Base-by-base conservation (phyloP, 75 land plant genomes). In the Pinus taeda region DNA sequence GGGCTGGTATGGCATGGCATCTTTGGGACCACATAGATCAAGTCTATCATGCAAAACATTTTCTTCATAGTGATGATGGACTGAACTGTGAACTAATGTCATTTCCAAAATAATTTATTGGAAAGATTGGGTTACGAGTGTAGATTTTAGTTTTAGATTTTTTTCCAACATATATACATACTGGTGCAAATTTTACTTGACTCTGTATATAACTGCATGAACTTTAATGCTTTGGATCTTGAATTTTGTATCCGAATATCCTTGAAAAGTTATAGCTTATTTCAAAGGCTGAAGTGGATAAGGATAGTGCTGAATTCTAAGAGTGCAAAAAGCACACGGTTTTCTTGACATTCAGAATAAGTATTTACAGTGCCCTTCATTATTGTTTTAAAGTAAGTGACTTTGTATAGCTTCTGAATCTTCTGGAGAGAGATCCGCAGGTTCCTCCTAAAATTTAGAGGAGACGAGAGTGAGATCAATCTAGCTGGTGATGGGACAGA, bases 381-480 rank as follows among this genome's bases (percentile, higher is more conserved):
- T 30, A 30, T 30, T 30, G 33, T 30, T 30, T 30, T 30, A 30
- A 30, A 30, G 33, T 30, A 30, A 30, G 33, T 30, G 12, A 66
- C 37, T 33, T 15, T 20, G n/a, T 17, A 37, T 66, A 66, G 45
- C 71, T 66, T 36, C 71, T 66, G n/a, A 66, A 36, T 66, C 45
- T 33, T 66, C 20, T 66, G 3, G 71, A 65, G 71, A 66, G 71
- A 37, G 18, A 14, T 57, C 49, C 75, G 64, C 89, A 95, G 98
- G 98, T 90, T 95, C 81, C 89, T 96, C 49, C 83, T 96, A 4
- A 90, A 85, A 76, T 89, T 96, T 77, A 88, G 84, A 21, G 99
- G 99, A 18, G 84, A 90, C 53, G 99, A 96, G 3, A 88, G 87
- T 59, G 99, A 96, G 81, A 88, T 96, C 72, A 93, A 94, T 87